Percentiles rank a stretch among this genome's conserved stretches.
Conservation (phyloP, 345 rosid species). For the Dimocarpus longan region DNA sequence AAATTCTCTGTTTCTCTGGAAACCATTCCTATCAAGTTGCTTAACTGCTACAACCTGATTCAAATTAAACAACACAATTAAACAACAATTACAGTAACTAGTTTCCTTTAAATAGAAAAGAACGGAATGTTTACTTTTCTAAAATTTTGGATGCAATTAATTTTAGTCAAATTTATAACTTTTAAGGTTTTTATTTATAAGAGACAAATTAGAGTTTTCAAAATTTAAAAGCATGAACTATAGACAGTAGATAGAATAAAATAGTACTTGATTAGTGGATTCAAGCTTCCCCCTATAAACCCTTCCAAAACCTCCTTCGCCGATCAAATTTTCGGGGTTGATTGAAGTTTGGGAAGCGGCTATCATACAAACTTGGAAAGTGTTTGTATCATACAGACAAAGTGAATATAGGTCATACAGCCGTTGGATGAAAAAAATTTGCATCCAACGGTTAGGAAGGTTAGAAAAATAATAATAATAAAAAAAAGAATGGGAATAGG, state of each 20-base stretch:
- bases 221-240: no score
- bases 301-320: constrained; percentile 98
- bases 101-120: no score
- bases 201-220: background rate
- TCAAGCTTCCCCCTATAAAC: constrained; percentile 73
- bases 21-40: constrained; percentile 83
- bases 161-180: background rate
- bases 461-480: no score
- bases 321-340: constrained; percentile 63
- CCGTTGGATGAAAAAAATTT: no score
- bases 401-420: no score
- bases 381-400: no score
- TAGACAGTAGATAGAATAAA: background rate
- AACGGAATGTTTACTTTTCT: no score
- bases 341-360: constrained; percentile 72
- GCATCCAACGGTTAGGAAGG: no score
- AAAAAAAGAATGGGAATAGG: no score
- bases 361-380: no score
- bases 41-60: constrained; percentile 69
- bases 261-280: constrained; percentile 45
- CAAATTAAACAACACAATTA: constrained; percentile 13
- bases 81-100: background rate
- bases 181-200: background rate
- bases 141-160: no score
- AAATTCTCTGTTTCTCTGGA: constrained; percentile 82